Base-by-base conservation (phyloP, 1,139 yeast genomes). In the Blastobotrys petasosporus region DNA sequence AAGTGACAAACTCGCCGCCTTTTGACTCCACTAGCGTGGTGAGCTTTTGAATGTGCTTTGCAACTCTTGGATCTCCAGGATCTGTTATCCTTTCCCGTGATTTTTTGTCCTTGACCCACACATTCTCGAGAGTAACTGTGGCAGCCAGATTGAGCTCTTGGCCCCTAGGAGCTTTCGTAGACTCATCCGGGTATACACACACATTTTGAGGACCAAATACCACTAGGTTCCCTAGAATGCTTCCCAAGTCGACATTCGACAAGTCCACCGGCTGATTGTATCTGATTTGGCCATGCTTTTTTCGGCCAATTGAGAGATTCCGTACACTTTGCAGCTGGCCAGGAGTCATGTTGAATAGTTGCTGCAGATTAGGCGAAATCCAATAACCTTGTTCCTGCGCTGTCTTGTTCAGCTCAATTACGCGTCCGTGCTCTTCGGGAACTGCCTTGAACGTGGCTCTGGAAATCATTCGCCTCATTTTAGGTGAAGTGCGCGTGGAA, bases 81-180 rank as follows among this genome's bases (percentile, higher is more conserved):
- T 74, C 74, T 1, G 57, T 64, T 15, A 75, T 64, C 16, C 64
- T 66, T 36, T 57, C 66, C 32, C 59, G 44, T 10, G 56, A 51
- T 10, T 50, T 47, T n/a, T 53, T 46, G 36, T 60, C 63, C 13
- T 45, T 46, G 2, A 64, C 62, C 53, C 71, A 76, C 16, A 80
- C 74, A 36, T 78, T 76, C 58, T 85, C 94, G 37, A 88, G 61
- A 0, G 94, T 80, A 4, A 88, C 79, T 0, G 85, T 82, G 0
- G 96, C 94, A 1, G 95, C 95, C 12, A 83, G 82, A 62, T 88
- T 88, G 43, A 88, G 64, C 0, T 90, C 95, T 45, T 70, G 66
- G 0, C 97, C 96, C 37, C 76, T 65, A 0, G 80, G 71, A 1
- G 90, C 88, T 51, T 81, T 82, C 3, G 57, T 58, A 0, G 51